A percentile compares a stretch with the other conserved stretches of the same genome.
Conservation (phyloP, 2,329 filamentous ascomycete species). For the Colletotrichum sp. region DNA sequence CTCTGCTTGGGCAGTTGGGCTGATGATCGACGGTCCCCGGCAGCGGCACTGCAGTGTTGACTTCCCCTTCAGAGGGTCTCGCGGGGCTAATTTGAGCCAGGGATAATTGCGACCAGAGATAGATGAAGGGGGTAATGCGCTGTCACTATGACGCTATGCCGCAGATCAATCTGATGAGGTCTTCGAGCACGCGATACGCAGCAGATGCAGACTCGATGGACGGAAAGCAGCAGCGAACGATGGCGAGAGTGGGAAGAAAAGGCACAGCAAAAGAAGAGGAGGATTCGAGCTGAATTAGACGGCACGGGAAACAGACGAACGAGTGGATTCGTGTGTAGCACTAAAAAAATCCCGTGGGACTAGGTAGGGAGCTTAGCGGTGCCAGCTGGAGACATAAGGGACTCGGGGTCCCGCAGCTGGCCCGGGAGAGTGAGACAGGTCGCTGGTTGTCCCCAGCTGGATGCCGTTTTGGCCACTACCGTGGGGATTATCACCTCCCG, state of each 20-base stretch:
- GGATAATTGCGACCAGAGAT: constrained; percentile 10
- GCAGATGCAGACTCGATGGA: neutral
- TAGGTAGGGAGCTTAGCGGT: neutral
- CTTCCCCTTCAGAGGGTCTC: constrained; percentile 12
- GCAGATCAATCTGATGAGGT: neutral
- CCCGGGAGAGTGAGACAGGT: neutral
- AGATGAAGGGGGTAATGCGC: constrained; percentile 17
- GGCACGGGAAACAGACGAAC: constrained; percentile 5
- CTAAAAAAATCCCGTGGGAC: constrained; percentile 1
- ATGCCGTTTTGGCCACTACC: neutral
- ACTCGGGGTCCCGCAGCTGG: neutral
- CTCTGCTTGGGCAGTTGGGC: neutral
- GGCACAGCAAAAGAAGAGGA: neutral
- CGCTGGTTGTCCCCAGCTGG: neutral
- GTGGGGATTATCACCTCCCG: neutral
- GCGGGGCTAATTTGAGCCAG: constrained; percentile 12
- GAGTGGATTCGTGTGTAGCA: constrained; percentile 1
- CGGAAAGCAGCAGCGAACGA: neutral
- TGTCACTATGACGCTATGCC: constrained; percentile 16
- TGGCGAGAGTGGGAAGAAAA: neutral
- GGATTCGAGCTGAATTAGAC: neutral
- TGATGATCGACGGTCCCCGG: constrained; percentile 16
- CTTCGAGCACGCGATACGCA: neutral
- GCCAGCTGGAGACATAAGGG: constrained; percentile 7
- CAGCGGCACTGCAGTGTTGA: neutral